Conservation (phyloP, 176 grass and related monocot genomes). For the Puya raimondii region DNA sequence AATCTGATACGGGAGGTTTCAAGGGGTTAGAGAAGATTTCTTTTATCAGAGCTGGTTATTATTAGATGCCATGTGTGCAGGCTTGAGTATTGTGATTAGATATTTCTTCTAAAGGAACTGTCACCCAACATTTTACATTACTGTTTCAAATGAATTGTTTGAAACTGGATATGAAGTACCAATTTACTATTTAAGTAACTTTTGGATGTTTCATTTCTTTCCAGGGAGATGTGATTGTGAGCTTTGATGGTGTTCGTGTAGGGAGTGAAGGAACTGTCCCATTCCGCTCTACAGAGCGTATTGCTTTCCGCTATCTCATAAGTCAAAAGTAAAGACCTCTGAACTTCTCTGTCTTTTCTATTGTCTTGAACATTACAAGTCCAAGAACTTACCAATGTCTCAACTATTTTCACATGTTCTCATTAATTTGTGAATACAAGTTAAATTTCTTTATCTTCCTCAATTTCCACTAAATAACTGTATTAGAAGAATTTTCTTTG, state of each 20-base stretch:
- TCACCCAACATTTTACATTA: too few species aligned
- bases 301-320: slow-evolving; percentile 92
- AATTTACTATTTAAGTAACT: not conserved
- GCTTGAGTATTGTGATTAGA: too few species aligned
- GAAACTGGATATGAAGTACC: not conserved
- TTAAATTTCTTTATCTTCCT: not conserved
- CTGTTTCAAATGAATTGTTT: not conserved
- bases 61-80: too few species aligned
- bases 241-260: slow-evolving; percentile 73
- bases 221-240: slow-evolving; percentile 96
- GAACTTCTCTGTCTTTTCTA: slow-evolving; percentile 8
- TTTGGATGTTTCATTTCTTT: slow-evolving; percentile 22
- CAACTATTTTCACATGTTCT: slow-evolving; percentile 4
- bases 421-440: not conserved
- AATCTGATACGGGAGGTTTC: too few species aligned
- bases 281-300: slow-evolving; percentile 82
- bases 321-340: slow-evolving; percentile 78
- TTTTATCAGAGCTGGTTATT: too few species aligned
- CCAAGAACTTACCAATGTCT: not conserved
- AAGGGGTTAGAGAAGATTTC: too few species aligned
- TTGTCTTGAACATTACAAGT: not conserved
- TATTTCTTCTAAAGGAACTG: too few species aligned
- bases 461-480: too few species aligned
- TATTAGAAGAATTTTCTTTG: too few species aligned
- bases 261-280: slow-evolving; percentile 96